These are phyloP conservation scores for Sistotremastrum niveocremeum DNA, from an alignment of 768 basidiomycete genomes.

Conservation along the genomic window DNA sequence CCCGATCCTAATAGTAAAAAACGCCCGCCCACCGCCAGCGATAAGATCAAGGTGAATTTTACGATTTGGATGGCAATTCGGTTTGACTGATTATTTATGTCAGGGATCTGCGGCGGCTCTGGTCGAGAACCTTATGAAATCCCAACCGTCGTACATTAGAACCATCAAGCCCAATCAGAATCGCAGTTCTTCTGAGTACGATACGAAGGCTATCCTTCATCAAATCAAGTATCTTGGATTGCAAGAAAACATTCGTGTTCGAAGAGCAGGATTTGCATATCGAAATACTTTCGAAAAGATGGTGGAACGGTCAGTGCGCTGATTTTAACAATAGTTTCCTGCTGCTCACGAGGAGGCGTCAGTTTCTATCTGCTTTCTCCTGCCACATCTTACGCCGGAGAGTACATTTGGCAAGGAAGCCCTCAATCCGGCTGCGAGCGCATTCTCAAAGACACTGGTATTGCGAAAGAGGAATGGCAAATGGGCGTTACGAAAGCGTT, in stretches of 20 bases:
- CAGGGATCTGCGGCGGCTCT: constrained; percentile 89
- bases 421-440: constrained; percentile 82
- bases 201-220: constrained; percentile 88
- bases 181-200: constrained; percentile 82
- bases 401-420: constrained; percentile 94
- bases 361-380: constrained; percentile 89
- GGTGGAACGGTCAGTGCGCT: constrained; percentile 55
- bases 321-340: background rate
- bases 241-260: constrained; percentile 96
- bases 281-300: constrained; percentile 98
- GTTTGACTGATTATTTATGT: background rate
- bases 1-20: constrained; percentile 97
- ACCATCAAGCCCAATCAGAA: constrained; percentile 99
- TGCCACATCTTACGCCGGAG: constrained; percentile 93
- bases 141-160: constrained; percentile 94
- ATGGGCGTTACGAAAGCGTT: constrained; percentile 99
- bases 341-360: background rate
- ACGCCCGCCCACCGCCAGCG: constrained; percentile 92
- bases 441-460: constrained; percentile 91
- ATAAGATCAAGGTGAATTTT: constrained; percentile 80
- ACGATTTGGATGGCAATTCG: no score
- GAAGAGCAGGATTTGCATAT: constrained; percentile 96
- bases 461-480: constrained; percentile 96
- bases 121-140: constrained; percentile 95
- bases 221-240: constrained; percentile 98